Conservation (phyloP, 129 eudicot genomes). For the Sambucus nigra region DNA sequence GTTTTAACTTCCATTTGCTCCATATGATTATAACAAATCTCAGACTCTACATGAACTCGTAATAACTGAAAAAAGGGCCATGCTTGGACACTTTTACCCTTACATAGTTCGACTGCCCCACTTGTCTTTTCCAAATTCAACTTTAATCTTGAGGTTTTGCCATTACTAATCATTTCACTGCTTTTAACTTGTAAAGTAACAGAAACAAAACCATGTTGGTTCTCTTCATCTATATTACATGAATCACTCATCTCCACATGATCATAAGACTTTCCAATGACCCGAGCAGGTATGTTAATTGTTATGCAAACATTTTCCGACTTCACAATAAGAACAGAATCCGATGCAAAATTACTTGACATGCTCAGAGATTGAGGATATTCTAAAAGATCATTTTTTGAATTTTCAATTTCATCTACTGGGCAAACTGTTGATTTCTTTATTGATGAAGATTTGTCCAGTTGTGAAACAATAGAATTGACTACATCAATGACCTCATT, state of each 20-base stretch:
- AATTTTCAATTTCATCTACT: constrained; percentile 13
- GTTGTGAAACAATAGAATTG: constrained; percentile 18
- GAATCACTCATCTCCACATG: constrained; percentile 18
- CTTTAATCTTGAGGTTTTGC: constrained; percentile 32
- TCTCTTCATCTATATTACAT: constrained; percentile 8
- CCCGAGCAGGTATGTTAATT: constrained; percentile 49
- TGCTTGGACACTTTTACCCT: constrained; percentile 27
- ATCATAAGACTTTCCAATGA: constrained; percentile 35
- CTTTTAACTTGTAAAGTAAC: constrained; percentile 41
- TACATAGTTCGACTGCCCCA: constrained; percentile 44
- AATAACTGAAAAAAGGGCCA: constrained; percentile 71
- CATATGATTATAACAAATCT: constrained; percentile 21
- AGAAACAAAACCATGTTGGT: constrained; percentile 34
- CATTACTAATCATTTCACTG: constrained; percentile 34
- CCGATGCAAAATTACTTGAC: constrained; percentile 14
- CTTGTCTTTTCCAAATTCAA: constrained; percentile 37
- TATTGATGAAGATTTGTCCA: constrained; percentile 11
- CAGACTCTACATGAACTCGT: constrained; percentile 46
- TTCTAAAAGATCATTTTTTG: constrained; percentile 16
- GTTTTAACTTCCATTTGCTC: constrained; percentile 25
- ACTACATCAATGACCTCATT: constrained; percentile 38
- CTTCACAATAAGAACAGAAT: constrained; percentile 25
- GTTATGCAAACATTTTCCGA: constrained; percentile 46
- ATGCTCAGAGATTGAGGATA: constrained; percentile 20
- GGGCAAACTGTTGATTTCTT: constrained; percentile 15